Evolutionary conservation across 331 rosid species (phyloP).

Genomic region (Cucumis variabilis): DNA sequence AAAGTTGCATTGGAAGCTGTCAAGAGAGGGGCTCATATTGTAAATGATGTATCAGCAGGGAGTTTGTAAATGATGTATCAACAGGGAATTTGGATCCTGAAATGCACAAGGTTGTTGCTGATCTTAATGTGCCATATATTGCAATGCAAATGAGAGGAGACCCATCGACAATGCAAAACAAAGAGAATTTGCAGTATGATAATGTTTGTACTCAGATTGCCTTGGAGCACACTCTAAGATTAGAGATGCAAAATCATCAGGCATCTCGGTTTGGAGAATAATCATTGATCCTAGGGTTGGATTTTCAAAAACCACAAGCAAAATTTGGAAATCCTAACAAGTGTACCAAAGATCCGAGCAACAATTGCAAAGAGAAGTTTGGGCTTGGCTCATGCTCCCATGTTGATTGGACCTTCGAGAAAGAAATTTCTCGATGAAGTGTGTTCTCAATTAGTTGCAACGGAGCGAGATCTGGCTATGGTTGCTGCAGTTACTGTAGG

Average conservation of each 20-base stretch:
- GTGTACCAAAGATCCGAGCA: constrained; percentile 61
- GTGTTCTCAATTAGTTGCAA: constrained; percentile 56
- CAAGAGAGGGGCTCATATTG: constrained; percentile 77
- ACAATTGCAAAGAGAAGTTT: constrained; percentile 63
- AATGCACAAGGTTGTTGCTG: constrained; percentile 80
- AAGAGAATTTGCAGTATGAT: constrained; percentile 71
- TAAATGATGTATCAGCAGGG: constrained; percentile 84
- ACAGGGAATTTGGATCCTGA: constrained; percentile 72
- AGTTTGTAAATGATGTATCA: constrained; percentile 74
- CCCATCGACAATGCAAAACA: constrained; percentile 78
- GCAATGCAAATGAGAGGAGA: constrained; percentile 99
- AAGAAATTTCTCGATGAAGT: constrained; percentile 82
- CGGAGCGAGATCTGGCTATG: constrained; percentile 83
- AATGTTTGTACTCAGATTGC: constrained; percentile 74
- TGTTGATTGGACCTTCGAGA: constrained; percentile 86
- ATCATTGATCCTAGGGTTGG: constrained; percentile 89
- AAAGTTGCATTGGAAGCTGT: constrained; percentile 89
- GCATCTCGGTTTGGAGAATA: constrained; percentile 91
- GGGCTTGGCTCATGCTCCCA: constrained; percentile 81
- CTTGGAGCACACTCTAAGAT: constrained; percentile 55
- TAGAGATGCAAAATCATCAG: constrained; percentile 72
- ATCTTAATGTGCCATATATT: constrained; percentile 79
- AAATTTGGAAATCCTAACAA: constrained; percentile 64
- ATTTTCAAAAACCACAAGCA: constrained; percentile 80
- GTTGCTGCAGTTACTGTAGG: constrained; percentile 68